These are phyloP conservation scores for Saccharomyces paradoxus DNA, from an alignment of 805 yeast genomes.

Conservation along the genomic window DNA sequence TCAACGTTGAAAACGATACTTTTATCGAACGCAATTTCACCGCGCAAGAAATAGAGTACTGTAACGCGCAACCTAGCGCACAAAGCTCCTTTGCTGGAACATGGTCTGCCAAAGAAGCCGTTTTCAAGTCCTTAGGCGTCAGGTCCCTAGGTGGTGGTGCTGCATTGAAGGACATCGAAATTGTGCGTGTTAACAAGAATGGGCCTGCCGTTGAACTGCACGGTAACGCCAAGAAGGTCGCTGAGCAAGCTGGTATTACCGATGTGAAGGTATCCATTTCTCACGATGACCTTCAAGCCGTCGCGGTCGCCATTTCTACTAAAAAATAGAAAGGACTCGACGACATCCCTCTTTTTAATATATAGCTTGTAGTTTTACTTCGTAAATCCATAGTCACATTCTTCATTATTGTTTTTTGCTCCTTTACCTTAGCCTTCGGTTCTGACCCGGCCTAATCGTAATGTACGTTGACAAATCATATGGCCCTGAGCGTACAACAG, in stretches of 20 bases:
- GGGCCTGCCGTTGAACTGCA: conserved; percentile 74
- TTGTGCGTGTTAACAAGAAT: conserved; percentile 60
- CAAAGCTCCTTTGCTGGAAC: conserved; percentile 93
- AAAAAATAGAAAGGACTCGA: conserved; percentile 10
- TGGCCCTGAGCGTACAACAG: not conserved
- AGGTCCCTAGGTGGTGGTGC: conserved; percentile 93
- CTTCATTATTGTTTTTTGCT: too few relatives aligned
- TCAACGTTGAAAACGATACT: conserved; percentile 82
- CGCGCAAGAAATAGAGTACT: conserved; percentile 66
- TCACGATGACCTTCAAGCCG: conserved; percentile 94
- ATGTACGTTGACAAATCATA: not conserved
- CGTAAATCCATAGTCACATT: too few relatives aligned
- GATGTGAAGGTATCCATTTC: conserved; percentile 81
- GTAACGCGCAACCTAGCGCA: conserved; percentile 63
- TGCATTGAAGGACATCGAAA: conserved; percentile 83
- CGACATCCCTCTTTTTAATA: not conserved
- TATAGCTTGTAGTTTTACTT: too few relatives aligned
- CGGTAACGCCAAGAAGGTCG: conserved; percentile 73
- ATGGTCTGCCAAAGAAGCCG: conserved; percentile 99
- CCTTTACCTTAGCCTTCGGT: too few relatives aligned
- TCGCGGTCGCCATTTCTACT: conserved; percentile 78
- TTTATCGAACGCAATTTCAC: conserved; percentile 92
- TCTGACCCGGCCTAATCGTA: not conserved
- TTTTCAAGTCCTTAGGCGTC: conserved; percentile 89
- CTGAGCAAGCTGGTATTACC: conserved; percentile 59